Base-by-base conservation (phyloP, 202 grass and related monocot species). In the Setaria viridis region DNA sequence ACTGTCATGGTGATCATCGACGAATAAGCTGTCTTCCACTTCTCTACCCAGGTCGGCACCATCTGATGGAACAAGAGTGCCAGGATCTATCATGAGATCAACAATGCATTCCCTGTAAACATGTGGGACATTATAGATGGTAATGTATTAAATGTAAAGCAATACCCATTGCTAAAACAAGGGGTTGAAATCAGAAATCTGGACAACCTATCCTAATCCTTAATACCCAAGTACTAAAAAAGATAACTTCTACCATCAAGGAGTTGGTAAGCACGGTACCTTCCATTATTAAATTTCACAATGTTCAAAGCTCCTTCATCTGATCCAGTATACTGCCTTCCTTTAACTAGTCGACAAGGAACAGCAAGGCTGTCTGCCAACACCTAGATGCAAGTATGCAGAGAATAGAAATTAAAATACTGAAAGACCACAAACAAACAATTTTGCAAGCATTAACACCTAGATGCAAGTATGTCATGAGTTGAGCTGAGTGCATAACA, bases 261-360 rank as follows among this genome's bases (percentile, higher is more conserved):
- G 64, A 77, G 78, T 41, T 51, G 25, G 39, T 58, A 91, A 77
- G 49, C 1, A 72, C 0, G 57, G 17, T 95, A 99, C 97, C 97
- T 99, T 91, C 93, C 97, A 83, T 99, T 92, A 87, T 88, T 94
- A 85, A 97, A 87, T 89, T 96, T 99, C 76, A 96, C 88, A 80
- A 95, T 93, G 92, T 90, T 91, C 76, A 99, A 82, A 79, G 97
- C 97, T 45, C 92, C 93, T 81, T 99, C 97, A 77, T 93, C 90
- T 69, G 97, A 99, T 88, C 93, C 97, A 82, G 92, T 99, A 88
- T 97, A 94, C 70, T 96, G 80, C 66, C 93, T 94, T 81, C 94
- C 97, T 90, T 93, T 99, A 67, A 96, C 85, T 79, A 99, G 85
- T 64, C 90, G 97, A 37, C 94, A 99, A 83, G 91, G 92, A 85